These are phyloP conservation scores for Paecilomyces formosus DNA, from an alignment of 2,329 filamentous ascomycete species.

Conservation along the genomic window DNA sequence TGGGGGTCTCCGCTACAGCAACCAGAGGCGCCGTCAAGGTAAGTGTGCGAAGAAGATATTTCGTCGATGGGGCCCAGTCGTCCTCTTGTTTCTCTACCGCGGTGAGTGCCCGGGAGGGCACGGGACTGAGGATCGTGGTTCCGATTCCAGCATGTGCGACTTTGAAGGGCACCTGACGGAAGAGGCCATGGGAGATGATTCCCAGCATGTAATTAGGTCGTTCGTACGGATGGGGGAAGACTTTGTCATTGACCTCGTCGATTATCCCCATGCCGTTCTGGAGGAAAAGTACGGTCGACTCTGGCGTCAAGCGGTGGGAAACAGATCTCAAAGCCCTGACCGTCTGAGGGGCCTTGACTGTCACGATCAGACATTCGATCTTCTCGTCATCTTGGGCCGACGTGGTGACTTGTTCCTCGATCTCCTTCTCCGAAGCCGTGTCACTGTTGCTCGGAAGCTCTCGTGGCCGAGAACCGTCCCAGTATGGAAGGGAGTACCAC, in stretches of 20 bases:
- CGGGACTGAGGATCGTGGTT: slow-evolving; percentile 49
- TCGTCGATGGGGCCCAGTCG: slow-evolving; percentile 33
- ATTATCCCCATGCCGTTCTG: slow-evolving; percentile 77
- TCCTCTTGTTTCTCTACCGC: slow-evolving; percentile 15
- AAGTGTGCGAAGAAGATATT: slow-evolving; percentile 59
- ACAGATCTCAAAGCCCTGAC: slow-evolving; percentile 60
- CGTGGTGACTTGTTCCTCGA: slow-evolving; percentile 6
- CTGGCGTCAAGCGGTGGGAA: slow-evolving; percentile 56
- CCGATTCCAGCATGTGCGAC: slow-evolving; percentile 53
- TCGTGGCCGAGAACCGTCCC: slow-evolving; percentile 8
- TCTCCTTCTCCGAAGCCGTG: slow-evolving; percentile 3
- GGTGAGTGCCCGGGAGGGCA: slow-evolving; percentile 24
- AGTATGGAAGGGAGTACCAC: slow-evolving; percentile 26
- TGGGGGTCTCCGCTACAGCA: slow-evolving; percentile 51
- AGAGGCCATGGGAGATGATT: slow-evolving; percentile 53
- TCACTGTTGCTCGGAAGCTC: slow-evolving; percentile 4
- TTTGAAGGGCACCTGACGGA: slow-evolving; percentile 42
- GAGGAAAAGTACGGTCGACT: slow-evolving; percentile 67
- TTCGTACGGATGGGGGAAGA: slow-evolving; percentile 60
- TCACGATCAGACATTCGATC: slow-evolving; percentile 69
- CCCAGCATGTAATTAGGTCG: slow-evolving; percentile 74
- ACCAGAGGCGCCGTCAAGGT: slow-evolving; percentile 55
- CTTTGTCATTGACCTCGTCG: slow-evolving; percentile 63
- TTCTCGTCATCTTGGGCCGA: slow-evolving; percentile 33
- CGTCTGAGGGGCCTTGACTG: slow-evolving; percentile 66